Evolutionary conservation across 495 filamentous ascomycete species (phyloP).

Genomic region (Tuber microsphaerosporum): DNA sequence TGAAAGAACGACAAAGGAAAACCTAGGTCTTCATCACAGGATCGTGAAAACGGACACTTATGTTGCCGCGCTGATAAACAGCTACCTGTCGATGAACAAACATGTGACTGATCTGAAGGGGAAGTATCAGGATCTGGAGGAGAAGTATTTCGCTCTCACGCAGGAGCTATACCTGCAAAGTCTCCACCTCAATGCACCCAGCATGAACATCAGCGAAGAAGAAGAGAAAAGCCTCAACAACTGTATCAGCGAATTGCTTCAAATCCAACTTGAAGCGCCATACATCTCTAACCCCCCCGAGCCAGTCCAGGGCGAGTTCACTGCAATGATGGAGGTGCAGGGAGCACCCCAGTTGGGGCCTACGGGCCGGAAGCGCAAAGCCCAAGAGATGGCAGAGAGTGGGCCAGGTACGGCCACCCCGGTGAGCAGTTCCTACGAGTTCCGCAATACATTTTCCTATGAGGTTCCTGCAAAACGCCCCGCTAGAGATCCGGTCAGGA

Average conservation of each 20-base stretch:
- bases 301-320: neutral
- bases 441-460: neutral
- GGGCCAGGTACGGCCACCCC: neutral
- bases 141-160: neutral
- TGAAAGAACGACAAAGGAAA: too few species aligned
- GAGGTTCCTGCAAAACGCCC: neutral
- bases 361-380: neutral
- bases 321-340: neutral
- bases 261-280: neutral
- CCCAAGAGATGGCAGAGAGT: neutral
- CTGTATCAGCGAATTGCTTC: neutral
- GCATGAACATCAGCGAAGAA: neutral
- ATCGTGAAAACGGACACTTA: too few species aligned
- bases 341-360: neutral
- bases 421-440: neutral
- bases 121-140: neutral
- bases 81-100: neutral
- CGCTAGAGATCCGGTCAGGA: neutral
- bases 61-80: too few species aligned
- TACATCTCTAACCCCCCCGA: neutral
- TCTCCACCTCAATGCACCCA: neutral
- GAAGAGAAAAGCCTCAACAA: neutral
- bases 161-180: neutral
- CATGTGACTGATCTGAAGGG: neutral
- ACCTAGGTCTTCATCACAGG: too few species aligned